phyloP scores from a whole-genome alignment of 345 rosid genomes.

The Eucalyptus sp. region DNA sequence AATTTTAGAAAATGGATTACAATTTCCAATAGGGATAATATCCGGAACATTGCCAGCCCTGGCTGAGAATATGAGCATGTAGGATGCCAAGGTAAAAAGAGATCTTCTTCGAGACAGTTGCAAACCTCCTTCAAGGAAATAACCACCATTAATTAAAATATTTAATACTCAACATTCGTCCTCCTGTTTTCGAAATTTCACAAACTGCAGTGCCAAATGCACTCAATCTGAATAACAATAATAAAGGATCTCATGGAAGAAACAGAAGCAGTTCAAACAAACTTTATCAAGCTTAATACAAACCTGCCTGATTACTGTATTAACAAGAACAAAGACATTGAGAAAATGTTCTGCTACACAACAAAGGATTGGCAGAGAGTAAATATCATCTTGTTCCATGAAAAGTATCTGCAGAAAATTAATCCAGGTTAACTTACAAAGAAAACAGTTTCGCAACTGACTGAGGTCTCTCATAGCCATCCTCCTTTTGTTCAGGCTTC shows the following conservation, averaged over 20 bases:
- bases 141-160: slow-evolving; percentile 1
- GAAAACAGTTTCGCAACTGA: slow-evolving; percentile 28
- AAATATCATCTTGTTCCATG: not conserved
- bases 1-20: too few relatives aligned
- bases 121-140: slow-evolving; percentile 44
- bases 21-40: not conserved
- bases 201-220: not conserved
- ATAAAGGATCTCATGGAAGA: not conserved
- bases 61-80: slow-evolving; percentile 82
- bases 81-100: slow-evolving; percentile 75
- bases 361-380: not conserved
- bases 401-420: not conserved
- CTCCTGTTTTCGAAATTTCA: not conserved
- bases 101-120: slow-evolving; percentile 77
- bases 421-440: slow-evolving; percentile 20
- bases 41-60: slow-evolving; percentile 59
- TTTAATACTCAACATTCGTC: not conserved
- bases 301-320: not conserved
- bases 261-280: not conserved
- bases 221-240: not conserved
- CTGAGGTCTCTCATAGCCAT: slow-evolving; percentile 43
- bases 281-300: not conserved
- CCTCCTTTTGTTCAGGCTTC: slow-evolving; percentile 19
- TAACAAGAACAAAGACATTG: not conserved
- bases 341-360: not conserved